phyloP scores from a whole-genome alignment of 1,139 yeast genomes.

The Magnusiomyces fungicola region DNA sequence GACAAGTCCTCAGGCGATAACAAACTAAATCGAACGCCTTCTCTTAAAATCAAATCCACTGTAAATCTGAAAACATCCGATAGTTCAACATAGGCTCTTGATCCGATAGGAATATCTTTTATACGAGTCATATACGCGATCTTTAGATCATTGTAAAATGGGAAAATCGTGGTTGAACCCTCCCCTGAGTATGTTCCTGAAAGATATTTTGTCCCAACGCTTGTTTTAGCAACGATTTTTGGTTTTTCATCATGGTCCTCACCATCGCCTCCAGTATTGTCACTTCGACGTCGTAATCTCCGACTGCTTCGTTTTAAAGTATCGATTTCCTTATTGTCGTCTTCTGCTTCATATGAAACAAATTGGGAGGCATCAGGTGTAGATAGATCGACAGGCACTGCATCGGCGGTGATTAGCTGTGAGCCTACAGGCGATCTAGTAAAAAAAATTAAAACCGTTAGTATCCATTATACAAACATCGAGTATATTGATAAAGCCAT shows the following conservation, averaged over 20 bases:
- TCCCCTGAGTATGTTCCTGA: constrained; percentile 11
- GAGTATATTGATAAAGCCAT: too few species aligned
- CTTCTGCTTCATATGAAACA: constrained; percentile 1
- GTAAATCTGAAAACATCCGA: constrained; percentile 67
- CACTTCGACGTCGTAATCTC: constrained; percentile 5
- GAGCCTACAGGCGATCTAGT: constrained; percentile 11
- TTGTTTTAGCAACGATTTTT: constrained; percentile 4
- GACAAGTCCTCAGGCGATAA: constrained; percentile 25
- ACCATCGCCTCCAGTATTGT: not conserved
- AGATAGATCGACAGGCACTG: constrained; percentile 14
- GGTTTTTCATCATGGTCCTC: constrained; percentile 5
- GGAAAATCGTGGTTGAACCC: constrained; percentile 13
- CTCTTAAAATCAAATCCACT: constrained; percentile 66
- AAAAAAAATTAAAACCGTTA: not conserved
- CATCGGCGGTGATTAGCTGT: constrained; percentile 6
- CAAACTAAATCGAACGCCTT: constrained; percentile 46
- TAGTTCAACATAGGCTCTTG: constrained; percentile 48
- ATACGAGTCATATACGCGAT: constrained; percentile 50
- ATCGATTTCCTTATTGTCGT: constrained; percentile 5
- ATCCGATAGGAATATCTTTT: constrained; percentile 46
- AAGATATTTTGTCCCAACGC: constrained; percentile 11
- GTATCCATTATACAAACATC: too few species aligned
- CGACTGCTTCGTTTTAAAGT: not conserved
- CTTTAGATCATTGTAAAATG: constrained; percentile 65
- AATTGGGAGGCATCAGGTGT: constrained; percentile 10